Conservation (phyloP, 2,329 filamentous ascomycete genomes). For the Biscogniauxia marginata region DNA sequence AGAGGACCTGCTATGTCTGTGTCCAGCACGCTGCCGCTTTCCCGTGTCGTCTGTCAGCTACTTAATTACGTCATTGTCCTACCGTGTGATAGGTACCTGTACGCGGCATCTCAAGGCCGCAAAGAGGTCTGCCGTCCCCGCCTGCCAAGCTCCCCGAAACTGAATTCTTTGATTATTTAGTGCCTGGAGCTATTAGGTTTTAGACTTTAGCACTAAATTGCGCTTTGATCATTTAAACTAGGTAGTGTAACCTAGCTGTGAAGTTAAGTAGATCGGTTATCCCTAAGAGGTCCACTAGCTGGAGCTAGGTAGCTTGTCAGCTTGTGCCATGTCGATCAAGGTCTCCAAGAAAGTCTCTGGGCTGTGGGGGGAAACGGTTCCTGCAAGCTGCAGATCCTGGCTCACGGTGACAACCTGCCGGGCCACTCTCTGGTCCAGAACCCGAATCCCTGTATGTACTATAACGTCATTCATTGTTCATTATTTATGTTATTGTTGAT, state of each 20-base stretch:
- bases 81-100: neutral
- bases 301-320: neutral
- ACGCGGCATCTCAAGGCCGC: too few species aligned
- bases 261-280: too few species aligned
- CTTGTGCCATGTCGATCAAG: neutral
- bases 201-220: neutral
- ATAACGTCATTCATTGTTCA: too few species aligned
- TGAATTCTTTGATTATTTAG: too few species aligned
- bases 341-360: neutral
- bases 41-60: neutral
- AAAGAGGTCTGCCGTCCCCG: too few species aligned
- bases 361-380: neutral
- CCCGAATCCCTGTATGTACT: too few species aligned
- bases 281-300: neutral
- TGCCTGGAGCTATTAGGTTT: too few species aligned
- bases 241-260: too few species aligned
- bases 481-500: too few species aligned
- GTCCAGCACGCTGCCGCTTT: neutral
- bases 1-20: too few species aligned
- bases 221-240: neutral
- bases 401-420: too few species aligned
- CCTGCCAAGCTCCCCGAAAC: neutral
- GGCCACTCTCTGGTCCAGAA: too few species aligned
- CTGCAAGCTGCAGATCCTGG: neutral
- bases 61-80: neutral